Evolutionary conservation across 208 protist species (phyloP).

Genomic region (Trypanosoma cruzi): DNA sequence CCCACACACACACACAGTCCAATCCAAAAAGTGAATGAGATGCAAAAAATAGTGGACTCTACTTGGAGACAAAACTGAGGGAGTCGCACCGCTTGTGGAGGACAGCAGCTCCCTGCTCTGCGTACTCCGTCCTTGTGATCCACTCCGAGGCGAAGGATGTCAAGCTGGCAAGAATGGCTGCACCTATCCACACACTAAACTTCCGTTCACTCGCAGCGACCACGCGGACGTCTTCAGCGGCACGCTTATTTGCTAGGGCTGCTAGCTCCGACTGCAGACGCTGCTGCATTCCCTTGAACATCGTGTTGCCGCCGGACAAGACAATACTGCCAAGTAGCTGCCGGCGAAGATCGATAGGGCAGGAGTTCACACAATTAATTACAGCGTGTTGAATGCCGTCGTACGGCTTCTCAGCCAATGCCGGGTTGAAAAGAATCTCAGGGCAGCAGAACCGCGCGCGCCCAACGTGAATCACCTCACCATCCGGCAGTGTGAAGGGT

Average conservation of each 20-base stretch:
- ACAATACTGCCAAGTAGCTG: conserved; percentile 97
- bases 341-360: conserved; percentile 93
- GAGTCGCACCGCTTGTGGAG: conserved; percentile 96
- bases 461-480: conserved; percentile 88
- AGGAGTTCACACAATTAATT: conserved; percentile 97
- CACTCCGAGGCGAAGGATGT: conserved; percentile 97
- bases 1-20: neutral
- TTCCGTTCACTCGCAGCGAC: conserved; percentile 95
- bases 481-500: conserved; percentile 94
- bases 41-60: neutral
- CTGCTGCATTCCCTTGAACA: conserved; percentile 97
- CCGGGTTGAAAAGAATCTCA: conserved; percentile 97
- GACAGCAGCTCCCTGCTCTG: conserved; percentile 96
- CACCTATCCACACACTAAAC: conserved; percentile 98
- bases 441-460: conserved; percentile 91
- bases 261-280: conserved; percentile 95
- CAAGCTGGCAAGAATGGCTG: conserved; percentile 97
- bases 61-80: conserved; percentile 30
- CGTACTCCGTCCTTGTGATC: conserved; percentile 98
- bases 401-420: conserved; percentile 81
- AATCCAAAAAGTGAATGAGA: neutral
- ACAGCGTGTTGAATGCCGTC: conserved; percentile 94
- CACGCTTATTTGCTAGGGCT: conserved; percentile 74
- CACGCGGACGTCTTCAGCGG: conserved; percentile 95
- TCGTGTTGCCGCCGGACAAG: conserved; percentile 95